Evolutionary conservation across 2,329 filamentous ascomycete species (phyloP).

Genomic region (Colletotrichum coccodes): DNA sequence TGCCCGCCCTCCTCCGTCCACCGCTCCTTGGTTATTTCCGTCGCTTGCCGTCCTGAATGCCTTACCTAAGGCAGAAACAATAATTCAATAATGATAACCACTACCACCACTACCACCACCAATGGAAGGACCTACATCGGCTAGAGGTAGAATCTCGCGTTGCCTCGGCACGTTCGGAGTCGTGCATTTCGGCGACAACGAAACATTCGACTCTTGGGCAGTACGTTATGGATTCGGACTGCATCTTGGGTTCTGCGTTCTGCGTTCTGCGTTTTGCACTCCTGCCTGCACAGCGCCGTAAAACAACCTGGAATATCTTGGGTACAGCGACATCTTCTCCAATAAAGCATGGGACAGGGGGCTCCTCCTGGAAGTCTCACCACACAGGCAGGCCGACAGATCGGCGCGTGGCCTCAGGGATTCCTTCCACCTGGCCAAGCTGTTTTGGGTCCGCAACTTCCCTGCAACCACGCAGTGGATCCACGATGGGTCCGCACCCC

Average conservation of each 20-base stretch:
- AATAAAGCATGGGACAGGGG: constrained; percentile 10
- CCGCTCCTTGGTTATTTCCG: background rate
- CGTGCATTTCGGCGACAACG: background rate
- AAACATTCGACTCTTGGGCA: background rate
- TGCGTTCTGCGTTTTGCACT: background rate
- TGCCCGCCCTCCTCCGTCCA: background rate
- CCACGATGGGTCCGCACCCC: constrained; percentile 3
- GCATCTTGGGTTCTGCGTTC: background rate
- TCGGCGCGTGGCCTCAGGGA: constrained; percentile 36
- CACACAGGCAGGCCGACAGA: constrained; percentile 29
- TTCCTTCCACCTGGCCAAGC: constrained; percentile 26
- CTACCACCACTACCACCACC: no score
- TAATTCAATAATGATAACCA: no score
- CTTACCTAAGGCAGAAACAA: background rate
- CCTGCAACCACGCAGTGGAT: constrained; percentile 35
- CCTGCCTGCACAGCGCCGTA: background rate
- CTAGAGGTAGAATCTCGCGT: background rate
- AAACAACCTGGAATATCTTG: background rate
- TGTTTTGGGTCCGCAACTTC: constrained; percentile 30
- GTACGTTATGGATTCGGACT: background rate
- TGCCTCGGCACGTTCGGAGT: background rate
- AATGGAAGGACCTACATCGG: no score
- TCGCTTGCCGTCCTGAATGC: background rate
- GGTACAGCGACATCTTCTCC: background rate
- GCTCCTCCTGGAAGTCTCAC: constrained; percentile 23